A percentile compares a stretch with the other conserved stretches of the same genome.
These are phyloP conservation scores for Macrocystidia cucumis DNA, from an alignment of 1,284 basidiomycete genomes.

Conservation along the genomic window DNA sequence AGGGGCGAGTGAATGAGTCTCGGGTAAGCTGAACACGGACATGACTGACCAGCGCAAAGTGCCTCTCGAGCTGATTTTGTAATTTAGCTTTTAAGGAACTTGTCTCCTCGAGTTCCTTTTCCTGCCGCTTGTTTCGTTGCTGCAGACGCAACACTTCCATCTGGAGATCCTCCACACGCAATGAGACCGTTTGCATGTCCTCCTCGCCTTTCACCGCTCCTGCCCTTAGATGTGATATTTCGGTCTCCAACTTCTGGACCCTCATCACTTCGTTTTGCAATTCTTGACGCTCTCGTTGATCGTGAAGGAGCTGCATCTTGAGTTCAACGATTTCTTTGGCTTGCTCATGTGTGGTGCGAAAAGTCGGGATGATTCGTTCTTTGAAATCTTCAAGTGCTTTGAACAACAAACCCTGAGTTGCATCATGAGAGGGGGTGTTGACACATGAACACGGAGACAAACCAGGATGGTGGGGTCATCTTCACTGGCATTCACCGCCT, in stretches of 20 bases:
- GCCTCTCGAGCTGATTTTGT: too few relatives aligned
- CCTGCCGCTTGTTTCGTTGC: too few relatives aligned
- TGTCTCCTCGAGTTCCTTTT: too few relatives aligned
- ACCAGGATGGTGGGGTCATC: constrained; percentile 17
- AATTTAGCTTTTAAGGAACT: too few relatives aligned
- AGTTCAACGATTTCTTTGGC: constrained; percentile 16
- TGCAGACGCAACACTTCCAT: too few relatives aligned
- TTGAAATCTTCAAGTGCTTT: constrained; percentile 27
- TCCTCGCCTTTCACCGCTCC: constrained; percentile 10
- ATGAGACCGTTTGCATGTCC: constrained; percentile 10
- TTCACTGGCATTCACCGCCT: constrained; percentile 16
- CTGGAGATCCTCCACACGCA: too few relatives aligned
- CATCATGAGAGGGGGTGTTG: background rate
- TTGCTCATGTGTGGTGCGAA: constrained; percentile 18
- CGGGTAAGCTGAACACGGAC: too few relatives aligned
- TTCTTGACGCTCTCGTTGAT: constrained; percentile 9
- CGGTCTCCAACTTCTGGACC: constrained; percentile 10
- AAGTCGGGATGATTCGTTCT: constrained; percentile 26
- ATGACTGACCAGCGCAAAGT: too few relatives aligned
- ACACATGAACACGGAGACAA: too few relatives aligned
- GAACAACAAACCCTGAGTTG: constrained; percentile 17
- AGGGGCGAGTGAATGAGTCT: too few relatives aligned
- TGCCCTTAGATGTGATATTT: constrained; percentile 9
- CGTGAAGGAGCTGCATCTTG: constrained; percentile 10
- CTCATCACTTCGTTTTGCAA: constrained; percentile 13